A percentile compares a stretch with the other conserved stretches of the same genome.
Conservation (phyloP, 1,284 basidiomycete species). For the Marasmius oreades region DNA sequence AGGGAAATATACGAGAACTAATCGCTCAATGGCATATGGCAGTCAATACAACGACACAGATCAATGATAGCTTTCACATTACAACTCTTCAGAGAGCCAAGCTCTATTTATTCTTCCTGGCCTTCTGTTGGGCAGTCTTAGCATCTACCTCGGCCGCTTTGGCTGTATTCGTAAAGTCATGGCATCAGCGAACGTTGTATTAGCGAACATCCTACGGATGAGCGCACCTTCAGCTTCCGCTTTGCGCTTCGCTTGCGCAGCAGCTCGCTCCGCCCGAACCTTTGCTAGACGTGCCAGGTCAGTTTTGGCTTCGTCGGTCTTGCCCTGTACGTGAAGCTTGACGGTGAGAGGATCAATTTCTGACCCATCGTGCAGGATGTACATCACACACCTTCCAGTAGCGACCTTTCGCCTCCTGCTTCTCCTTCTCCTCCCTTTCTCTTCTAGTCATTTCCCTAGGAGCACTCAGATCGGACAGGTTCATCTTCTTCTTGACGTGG, state of each 20-base stretch:
- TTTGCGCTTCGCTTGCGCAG: slow-evolving; percentile 79
- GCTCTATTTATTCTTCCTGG: not conserved
- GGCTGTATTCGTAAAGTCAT: slow-evolving; percentile 21
- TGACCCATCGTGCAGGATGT: slow-evolving; percentile 1
- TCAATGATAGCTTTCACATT: too few relatives aligned
- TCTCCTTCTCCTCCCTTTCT: slow-evolving; percentile 89
- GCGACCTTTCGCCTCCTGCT: slow-evolving; percentile 80
- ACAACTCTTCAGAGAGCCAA: too few relatives aligned
- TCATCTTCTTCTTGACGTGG: slow-evolving; percentile 62
- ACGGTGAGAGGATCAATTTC: not conserved
- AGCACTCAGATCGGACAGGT: slow-evolving; percentile 55
- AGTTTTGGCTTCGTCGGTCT: slow-evolving; percentile 85
- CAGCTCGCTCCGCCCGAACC: slow-evolving; percentile 83
- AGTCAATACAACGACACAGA: too few relatives aligned
- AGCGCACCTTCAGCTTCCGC: slow-evolving; percentile 77
- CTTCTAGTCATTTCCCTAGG: slow-evolving; percentile 59
- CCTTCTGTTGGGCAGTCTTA: slow-evolving; percentile 23
- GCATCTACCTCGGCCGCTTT: slow-evolving; percentile 39
- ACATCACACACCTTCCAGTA: slow-evolving; percentile 70
- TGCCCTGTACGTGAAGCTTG: slow-evolving; percentile 70
- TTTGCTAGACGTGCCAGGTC: slow-evolving; percentile 86
- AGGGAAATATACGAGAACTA: too few relatives aligned
- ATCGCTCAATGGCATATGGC: too few relatives aligned
- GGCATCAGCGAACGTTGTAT: not conserved
- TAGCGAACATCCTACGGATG: not conserved